These are phyloP conservation scores for Yarrowia divulgata DNA, from an alignment of 805 yeast species.

Conservation along the genomic window DNA sequence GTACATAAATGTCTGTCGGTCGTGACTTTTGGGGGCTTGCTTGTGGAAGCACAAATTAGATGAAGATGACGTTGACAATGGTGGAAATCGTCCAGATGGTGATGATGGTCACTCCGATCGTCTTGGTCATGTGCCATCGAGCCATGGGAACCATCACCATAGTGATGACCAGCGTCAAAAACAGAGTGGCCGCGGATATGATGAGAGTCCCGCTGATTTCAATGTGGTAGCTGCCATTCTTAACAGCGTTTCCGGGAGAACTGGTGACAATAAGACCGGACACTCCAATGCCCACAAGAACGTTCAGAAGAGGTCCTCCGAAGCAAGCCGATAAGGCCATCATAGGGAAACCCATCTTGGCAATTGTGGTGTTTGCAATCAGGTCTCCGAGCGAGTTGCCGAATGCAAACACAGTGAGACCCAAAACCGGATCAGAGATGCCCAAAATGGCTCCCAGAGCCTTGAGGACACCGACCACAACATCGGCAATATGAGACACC, in stretches of 20 bases:
- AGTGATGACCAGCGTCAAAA: slow-evolving; percentile 53
- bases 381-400: slow-evolving; percentile 94
- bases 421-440: slow-evolving; percentile 80
- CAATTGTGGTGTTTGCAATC: slow-evolving; percentile 80
- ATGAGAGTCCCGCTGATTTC: slow-evolving; percentile 53
- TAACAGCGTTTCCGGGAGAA: slow-evolving; percentile 35
- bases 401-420: slow-evolving; percentile 85
- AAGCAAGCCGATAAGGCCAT: slow-evolving; percentile 97
- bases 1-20: slow-evolving; percentile 15
- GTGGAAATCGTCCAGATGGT: slow-evolving; percentile 56
- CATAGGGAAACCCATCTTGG: slow-evolving; percentile 79
- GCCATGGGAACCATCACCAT: slow-evolving; percentile 54
- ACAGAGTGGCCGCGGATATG: slow-evolving; percentile 55
- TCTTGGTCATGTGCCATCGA: slow-evolving; percentile 54
- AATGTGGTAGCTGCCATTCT: slow-evolving; percentile 45
- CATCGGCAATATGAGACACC: slow-evolving; percentile 73
- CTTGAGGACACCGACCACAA: slow-evolving; percentile 69
- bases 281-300: slow-evolving; percentile 80
- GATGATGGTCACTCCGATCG: slow-evolving; percentile 54
- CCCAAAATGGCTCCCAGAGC: slow-evolving; percentile 64
- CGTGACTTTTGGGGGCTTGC: slow-evolving; percentile 16
- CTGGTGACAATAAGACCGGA: slow-evolving; percentile 64
- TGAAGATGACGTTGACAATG: slow-evolving; percentile 45
- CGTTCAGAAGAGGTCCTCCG: slow-evolving; percentile 86
- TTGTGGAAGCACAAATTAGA: background rate